A percentile compares a stretch with the other conserved stretches of the same genome.
These are phyloP conservation scores for Penicillium nucicola DNA, from an alignment of 495 filamentous ascomycete species.

Conservation along the genomic window DNA sequence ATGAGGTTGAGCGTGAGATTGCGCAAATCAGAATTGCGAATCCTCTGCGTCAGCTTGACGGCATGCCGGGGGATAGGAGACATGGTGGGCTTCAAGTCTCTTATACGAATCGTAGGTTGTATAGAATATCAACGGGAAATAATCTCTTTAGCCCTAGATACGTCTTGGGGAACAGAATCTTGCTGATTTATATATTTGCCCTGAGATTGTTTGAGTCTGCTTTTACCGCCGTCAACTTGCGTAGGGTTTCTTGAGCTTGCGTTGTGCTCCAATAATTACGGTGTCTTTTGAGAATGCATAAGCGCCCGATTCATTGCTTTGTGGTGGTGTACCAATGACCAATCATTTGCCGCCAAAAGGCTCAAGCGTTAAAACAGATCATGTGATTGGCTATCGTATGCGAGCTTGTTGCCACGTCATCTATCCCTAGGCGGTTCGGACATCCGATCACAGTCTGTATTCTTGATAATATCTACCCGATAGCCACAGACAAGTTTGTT, in stretches of 20 bases:
- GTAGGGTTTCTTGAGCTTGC: background rate
- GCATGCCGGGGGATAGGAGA: slow-evolving; percentile 14
- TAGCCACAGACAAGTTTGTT: background rate
- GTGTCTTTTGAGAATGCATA: slow-evolving; percentile 1
- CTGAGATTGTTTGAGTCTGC: background rate
- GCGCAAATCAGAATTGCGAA: slow-evolving; percentile 11
- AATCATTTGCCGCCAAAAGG: slow-evolving; percentile 4
- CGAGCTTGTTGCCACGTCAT: slow-evolving; percentile 7
- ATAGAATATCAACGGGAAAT: background rate
- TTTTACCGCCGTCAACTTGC: background rate
- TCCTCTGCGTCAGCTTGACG: slow-evolving; percentile 14
- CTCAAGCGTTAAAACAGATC: background rate
- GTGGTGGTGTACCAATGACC: background rate
- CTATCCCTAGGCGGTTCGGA: slow-evolving; percentile 6
- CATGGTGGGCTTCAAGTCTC: slow-evolving; percentile 7
- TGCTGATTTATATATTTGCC: background rate
- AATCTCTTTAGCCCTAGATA: no score
- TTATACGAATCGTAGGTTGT: background rate
- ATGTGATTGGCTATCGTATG: slow-evolving; percentile 10
- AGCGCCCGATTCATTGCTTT: background rate
- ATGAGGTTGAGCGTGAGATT: slow-evolving; percentile 14
- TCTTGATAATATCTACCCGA: slow-evolving; percentile 2
- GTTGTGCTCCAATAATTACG: background rate
- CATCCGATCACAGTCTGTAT: background rate
- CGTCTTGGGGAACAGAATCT: no score